A percentile compares a stretch with the other conserved stretches of the same genome.
Evolutionary conservation across 345 rosid genomes (phyloP).

Genomic region (Dimocarpus longan): DNA sequence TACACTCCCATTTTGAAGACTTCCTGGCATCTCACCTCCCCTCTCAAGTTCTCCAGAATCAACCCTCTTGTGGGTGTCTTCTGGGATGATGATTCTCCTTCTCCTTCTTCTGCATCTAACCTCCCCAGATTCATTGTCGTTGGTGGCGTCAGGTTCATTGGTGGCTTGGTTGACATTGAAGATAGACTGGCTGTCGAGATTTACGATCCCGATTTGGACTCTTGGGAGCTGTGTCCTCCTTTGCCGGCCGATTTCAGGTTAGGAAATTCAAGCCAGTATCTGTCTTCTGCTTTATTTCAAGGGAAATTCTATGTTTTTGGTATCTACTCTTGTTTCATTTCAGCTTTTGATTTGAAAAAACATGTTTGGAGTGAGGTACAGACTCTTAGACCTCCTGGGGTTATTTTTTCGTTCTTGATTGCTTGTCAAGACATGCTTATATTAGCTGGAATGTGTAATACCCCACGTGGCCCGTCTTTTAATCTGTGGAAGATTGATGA

Average conservation of each 20-base stretch:
- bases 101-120: slow-evolving; percentile 8
- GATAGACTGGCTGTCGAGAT: slow-evolving; percentile 73
- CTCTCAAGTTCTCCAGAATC: slow-evolving; percentile 54
- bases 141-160: slow-evolving; percentile 72
- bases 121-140: slow-evolving; percentile 55
- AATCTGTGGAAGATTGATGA: slow-evolving; percentile 66
- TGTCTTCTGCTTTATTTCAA: slow-evolving; percentile 61
- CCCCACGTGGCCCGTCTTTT: slow-evolving; percentile 57
- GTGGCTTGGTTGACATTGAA: slow-evolving; percentile 76
- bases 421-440: slow-evolving; percentile 61
- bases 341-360: slow-evolving; percentile 57
- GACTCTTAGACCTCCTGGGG: slow-evolving; percentile 79
- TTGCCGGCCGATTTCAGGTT: slow-evolving; percentile 72
- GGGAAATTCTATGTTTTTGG: slow-evolving; percentile 68
- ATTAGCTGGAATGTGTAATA: slow-evolving; percentile 65
- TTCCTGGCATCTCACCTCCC: slow-evolving; percentile 55
- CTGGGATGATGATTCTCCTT: not conserved
- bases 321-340: slow-evolving; percentile 52
- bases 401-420: slow-evolving; percentile 60
- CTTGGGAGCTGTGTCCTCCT: slow-evolving; percentile 76
- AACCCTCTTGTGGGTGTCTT: slow-evolving; percentile 68
- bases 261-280: slow-evolving; percentile 53
- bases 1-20: slow-evolving; percentile 59
- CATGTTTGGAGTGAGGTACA: slow-evolving; percentile 69
- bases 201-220: slow-evolving; percentile 54